phyloP scores from a whole-genome alignment of 2,329 filamentous ascomycete species.

The Triangularia verruculosa region DNA sequence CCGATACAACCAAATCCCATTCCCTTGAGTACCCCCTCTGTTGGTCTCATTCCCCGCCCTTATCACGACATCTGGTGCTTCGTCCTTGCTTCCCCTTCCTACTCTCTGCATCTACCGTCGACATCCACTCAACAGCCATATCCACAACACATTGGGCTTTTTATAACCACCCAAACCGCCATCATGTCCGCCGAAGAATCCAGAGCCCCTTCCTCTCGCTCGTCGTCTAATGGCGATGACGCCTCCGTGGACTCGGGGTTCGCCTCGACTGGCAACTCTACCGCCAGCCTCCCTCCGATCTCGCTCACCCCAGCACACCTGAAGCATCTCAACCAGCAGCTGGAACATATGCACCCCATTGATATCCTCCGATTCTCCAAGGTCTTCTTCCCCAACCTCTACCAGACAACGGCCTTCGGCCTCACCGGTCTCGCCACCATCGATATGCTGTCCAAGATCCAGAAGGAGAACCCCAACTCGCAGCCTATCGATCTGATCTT shows the following conservation, averaged over 20 bases:
- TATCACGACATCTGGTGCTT: slow-evolving; percentile 9
- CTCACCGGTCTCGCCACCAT: slow-evolving; percentile 77
- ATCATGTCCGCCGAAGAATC: slow-evolving; percentile 34
- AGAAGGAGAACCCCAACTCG: slow-evolving; percentile 55
- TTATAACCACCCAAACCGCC: slow-evolving; percentile 6
- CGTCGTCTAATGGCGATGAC: slow-evolving; percentile 38
- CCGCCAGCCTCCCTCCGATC: slow-evolving; percentile 69
- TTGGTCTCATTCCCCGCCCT: slow-evolving; percentile 5
- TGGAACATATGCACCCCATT: slow-evolving; percentile 83
- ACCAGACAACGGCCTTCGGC: slow-evolving; percentile 81
- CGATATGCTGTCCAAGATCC: slow-evolving; percentile 79
- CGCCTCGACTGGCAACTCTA: slow-evolving; percentile 60
- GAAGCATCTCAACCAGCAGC: slow-evolving; percentile 83
- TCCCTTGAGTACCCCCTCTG: not conserved
- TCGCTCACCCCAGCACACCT: slow-evolving; percentile 85
- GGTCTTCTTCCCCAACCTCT: slow-evolving; percentile 84
- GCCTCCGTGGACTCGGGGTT: slow-evolving; percentile 75
- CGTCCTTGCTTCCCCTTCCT: not conserved
- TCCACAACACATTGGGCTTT: not conserved
- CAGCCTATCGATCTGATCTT: slow-evolving; percentile 68
- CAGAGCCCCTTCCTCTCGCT: slow-evolving; percentile 40
- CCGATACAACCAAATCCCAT: not conserved
- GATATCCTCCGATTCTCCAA: slow-evolving; percentile 93
- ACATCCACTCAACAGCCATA: slow-evolving; percentile 2
- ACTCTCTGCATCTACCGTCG: not conserved